These are phyloP conservation scores for Paecilomyces fulvus DNA, from an alignment of 2,329 filamentous ascomycete genomes.

Conservation along the genomic window DNA sequence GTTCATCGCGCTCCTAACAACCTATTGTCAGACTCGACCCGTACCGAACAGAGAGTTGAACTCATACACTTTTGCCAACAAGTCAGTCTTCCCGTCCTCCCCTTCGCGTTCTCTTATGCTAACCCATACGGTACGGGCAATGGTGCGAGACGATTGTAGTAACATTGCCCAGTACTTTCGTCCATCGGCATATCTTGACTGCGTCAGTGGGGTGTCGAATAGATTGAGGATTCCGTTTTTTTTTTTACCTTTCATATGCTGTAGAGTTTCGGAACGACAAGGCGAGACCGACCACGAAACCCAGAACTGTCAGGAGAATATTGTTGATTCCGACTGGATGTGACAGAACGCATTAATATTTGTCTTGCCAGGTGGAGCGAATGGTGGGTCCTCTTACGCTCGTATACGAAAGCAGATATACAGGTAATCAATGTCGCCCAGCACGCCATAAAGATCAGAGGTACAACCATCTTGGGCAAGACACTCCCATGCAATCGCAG, in stretches of 20 bases:
- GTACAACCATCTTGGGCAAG: slow-evolving; percentile 64
- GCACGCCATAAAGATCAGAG: slow-evolving; percentile 51
- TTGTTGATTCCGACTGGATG: slow-evolving; percentile 49
- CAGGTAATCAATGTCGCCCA: slow-evolving; percentile 61
- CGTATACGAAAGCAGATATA: slow-evolving; percentile 41
- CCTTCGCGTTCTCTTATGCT: slow-evolving; percentile 56
- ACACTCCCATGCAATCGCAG: slow-evolving; percentile 69
- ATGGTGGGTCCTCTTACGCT: slow-evolving; percentile 18
- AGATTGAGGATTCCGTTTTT: background rate
- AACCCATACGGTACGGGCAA: slow-evolving; percentile 72
- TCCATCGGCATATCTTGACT: slow-evolving; percentile 48
- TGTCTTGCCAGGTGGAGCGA: background rate
- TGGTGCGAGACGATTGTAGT: slow-evolving; percentile 47
- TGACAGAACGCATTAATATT: slow-evolving; percentile 4
- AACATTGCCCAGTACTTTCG: slow-evolving; percentile 55
- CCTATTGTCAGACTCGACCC: background rate
- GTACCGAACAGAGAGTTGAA: background rate
- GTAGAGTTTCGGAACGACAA: slow-evolving; percentile 69
- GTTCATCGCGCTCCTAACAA: slow-evolving; percentile 57
- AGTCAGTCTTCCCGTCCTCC: slow-evolving; percentile 53
- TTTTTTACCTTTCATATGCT: slow-evolving; percentile 58
- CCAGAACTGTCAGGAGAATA: slow-evolving; percentile 66
- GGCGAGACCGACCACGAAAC: slow-evolving; percentile 74
- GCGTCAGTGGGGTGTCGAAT: slow-evolving; percentile 1
- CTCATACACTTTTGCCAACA: slow-evolving; percentile 57